These are phyloP conservation scores for Saposhnikovia divaricata DNA, from an alignment of 129 eudicot genomes.

Conservation along the genomic window DNA sequence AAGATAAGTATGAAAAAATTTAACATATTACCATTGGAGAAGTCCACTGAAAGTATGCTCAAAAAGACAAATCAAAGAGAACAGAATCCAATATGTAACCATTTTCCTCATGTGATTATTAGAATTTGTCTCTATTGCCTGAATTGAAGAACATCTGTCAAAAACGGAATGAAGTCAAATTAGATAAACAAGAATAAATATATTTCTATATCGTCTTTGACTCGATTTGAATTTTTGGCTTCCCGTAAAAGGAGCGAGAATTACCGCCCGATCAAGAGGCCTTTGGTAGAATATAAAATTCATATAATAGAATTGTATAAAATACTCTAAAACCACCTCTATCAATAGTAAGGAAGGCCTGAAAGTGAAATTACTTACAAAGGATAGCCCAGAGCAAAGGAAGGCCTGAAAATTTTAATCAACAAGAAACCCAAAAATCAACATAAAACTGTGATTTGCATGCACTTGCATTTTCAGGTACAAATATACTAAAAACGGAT, in stretches of 20 bases:
- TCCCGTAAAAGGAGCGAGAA: not conserved
- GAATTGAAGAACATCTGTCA: slow-evolving; percentile 31
- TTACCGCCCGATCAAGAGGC: not conserved
- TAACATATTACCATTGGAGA: slow-evolving; percentile 25
- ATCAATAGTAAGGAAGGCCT: no score
- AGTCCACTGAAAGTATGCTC: slow-evolving; percentile 25
- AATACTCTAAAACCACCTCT: no score
- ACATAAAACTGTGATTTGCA: not conserved
- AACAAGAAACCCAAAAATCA: not conserved
- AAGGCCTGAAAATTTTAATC: slow-evolving; percentile 21
- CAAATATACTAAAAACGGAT: not conserved
- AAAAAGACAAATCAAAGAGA: slow-evolving; percentile 29
- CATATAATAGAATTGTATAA: no score
- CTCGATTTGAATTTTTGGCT: not conserved
- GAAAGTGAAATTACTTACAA: slow-evolving; percentile 18
- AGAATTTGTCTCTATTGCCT: slow-evolving; percentile 33
- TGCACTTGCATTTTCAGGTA: not conserved
- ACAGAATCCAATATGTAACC: slow-evolving; percentile 34
- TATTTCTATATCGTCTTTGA: no score
- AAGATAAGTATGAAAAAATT: not conserved
- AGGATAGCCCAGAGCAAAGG: slow-evolving; percentile 26
- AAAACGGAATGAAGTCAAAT: not conserved
- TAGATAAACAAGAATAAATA: no score
- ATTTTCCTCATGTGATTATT: slow-evolving; percentile 24
- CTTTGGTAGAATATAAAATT: not conserved